Percentiles rank a stretch among this genome's conserved stretches.
Conservation (phyloP, 1,139 yeast genomes). For the Sugiyamaella pinicola region DNA sequence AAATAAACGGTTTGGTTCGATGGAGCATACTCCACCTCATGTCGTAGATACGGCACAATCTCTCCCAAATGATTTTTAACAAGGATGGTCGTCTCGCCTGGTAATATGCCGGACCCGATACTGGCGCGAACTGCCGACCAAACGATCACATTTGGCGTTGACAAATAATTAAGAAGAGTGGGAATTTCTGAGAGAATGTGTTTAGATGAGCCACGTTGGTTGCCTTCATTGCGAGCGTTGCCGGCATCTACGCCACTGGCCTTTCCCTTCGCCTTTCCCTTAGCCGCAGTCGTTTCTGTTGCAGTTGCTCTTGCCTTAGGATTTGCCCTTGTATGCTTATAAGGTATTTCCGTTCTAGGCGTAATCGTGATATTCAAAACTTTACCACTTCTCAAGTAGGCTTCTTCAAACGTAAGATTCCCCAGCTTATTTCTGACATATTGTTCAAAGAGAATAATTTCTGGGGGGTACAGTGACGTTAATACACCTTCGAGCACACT, state of each 20-base stretch:
- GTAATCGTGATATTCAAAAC: conserved; percentile 82
- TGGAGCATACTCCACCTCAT: conserved; percentile 45
- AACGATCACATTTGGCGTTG: conserved; percentile 87
- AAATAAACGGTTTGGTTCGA: conserved; percentile 47
- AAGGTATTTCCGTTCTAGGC: conserved; percentile 44
- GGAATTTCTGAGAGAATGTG: conserved; percentile 51
- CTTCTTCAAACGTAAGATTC: conserved; percentile 89
- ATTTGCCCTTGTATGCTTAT: background rate
- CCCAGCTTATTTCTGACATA: conserved; percentile 80
- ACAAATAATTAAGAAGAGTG: conserved; percentile 76
- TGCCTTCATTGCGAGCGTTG: background rate
- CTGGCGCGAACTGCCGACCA: conserved; percentile 78
- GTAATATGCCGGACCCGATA: conserved; percentile 67
- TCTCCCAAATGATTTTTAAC: conserved; percentile 59
- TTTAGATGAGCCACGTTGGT: background rate
- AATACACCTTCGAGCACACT: conserved; percentile 41
- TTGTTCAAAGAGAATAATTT: conserved; percentile 73
- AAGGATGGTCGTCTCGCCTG: conserved; percentile 57
- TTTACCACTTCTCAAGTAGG: conserved; percentile 75
- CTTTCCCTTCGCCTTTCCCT: background rate
- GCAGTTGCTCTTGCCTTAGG: background rate
- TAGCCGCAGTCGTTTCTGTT: background rate
- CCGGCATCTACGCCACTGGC: conserved; percentile 2
- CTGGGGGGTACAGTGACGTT: conserved; percentile 81
- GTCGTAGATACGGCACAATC: conserved; percentile 35